Evolutionary conservation across 2,329 filamentous ascomycete species (phyloP).

Genomic region (Corinectria fuckeliana): DNA sequence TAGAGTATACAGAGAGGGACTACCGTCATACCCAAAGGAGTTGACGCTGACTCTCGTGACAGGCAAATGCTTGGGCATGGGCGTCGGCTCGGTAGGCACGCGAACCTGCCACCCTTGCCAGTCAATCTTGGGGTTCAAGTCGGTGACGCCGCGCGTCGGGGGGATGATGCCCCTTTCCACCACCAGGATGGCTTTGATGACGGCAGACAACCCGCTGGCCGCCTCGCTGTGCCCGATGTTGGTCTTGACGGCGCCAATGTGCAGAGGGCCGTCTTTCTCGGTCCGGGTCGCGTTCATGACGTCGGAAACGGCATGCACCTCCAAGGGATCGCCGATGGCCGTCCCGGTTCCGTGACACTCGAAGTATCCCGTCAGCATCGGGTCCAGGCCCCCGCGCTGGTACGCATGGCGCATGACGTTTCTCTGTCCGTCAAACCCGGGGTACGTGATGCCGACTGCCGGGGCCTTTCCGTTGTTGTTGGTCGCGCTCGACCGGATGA

Average conservation of each 20-base stretch:
- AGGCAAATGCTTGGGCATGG: conserved; percentile 5
- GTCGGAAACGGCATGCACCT: conserved; percentile 29
- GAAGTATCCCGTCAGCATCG: conserved; percentile 25
- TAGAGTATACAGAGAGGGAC: too few relatives aligned
- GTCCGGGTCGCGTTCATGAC: too few relatives aligned
- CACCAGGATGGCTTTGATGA: conserved; percentile 29
- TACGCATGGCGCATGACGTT: conserved; percentile 25
- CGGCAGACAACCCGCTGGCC: conserved; percentile 23
- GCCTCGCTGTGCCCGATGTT: conserved; percentile 34
- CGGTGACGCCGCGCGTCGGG: conserved; percentile 21
- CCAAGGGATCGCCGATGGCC: conserved; percentile 48
- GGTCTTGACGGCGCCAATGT: conserved; percentile 29
- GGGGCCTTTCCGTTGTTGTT: conserved; percentile 28
- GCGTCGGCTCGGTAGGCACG: conserved; percentile 2
- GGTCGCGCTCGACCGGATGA: conserved; percentile 33
- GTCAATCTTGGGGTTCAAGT: conserved; percentile 29
- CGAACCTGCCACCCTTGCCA: not conserved
- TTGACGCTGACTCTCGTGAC: conserved; percentile 26
- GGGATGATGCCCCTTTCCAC: conserved; percentile 24
- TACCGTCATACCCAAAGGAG: conserved; percentile 36
- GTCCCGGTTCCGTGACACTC: conserved; percentile 46
- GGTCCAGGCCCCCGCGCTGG: conserved; percentile 19
- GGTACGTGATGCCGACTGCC: conserved; percentile 30
- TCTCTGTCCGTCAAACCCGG: conserved; percentile 29
- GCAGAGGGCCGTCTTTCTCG: not conserved